Evolutionary conservation across 1,284 basidiomycete genomes (phyloP).

Genomic region (Ceratobasidium sp.): DNA sequence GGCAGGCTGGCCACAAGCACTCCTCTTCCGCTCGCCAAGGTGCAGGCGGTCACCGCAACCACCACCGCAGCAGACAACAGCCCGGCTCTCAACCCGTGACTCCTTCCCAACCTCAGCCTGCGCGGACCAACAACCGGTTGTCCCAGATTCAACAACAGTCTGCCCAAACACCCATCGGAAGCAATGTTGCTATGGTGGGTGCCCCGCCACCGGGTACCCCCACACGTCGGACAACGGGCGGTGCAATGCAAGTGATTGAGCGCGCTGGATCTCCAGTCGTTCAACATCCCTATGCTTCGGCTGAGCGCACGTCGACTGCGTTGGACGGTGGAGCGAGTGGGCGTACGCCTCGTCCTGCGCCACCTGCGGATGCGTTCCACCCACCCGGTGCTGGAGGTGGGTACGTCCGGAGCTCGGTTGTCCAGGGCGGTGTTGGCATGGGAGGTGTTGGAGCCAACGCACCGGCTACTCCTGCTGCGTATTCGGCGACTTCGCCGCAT

Average conservation of each 20-base stretch:
- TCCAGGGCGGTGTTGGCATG: conserved; percentile 39
- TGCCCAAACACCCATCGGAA: conserved; percentile 19
- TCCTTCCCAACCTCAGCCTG: conserved; percentile 33
- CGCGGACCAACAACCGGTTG: conserved; percentile 28
- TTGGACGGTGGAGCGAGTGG: conserved; percentile 24
- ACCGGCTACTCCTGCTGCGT: conserved; percentile 15
- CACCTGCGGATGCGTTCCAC: conserved; percentile 32
- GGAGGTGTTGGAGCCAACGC: conserved; percentile 40
- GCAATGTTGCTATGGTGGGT: conserved; percentile 11
- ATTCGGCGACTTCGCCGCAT: conserved; percentile 22
- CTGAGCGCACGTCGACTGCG: conserved; percentile 32
- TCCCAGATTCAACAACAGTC: conserved; percentile 30
- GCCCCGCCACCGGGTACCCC: conserved; percentile 17
- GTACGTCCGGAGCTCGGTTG: conserved; percentile 29
- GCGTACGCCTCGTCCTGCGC: conserved; percentile 23
- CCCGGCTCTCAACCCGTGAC: conserved; percentile 15
- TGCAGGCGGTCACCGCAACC: conserved; percentile 27
- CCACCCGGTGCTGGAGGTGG: conserved; percentile 21
- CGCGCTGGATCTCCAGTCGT: conserved; percentile 29
- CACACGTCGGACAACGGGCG: conserved; percentile 31
- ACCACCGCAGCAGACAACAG: conserved; percentile 21
- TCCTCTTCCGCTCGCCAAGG: conserved; percentile 18
- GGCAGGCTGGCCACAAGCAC: conserved; percentile 36
- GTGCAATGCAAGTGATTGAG: conserved; percentile 35
- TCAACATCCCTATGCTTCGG: conserved; percentile 27